These are phyloP conservation scores for Fusarium succisae DNA, from an alignment of 2,329 filamentous ascomycete species.

Conservation along the genomic window DNA sequence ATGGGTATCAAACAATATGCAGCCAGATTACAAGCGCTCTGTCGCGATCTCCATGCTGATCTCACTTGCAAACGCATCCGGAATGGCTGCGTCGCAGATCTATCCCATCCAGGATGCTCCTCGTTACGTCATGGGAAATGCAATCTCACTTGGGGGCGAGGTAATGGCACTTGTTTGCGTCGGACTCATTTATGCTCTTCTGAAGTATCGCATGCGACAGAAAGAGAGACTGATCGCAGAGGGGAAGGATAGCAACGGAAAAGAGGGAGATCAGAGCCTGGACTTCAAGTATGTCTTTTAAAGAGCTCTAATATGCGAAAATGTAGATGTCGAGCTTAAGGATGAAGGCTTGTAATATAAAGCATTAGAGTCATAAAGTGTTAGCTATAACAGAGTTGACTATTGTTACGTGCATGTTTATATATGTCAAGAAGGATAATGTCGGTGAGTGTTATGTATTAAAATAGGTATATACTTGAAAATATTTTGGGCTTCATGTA, in stretches of 20 bases:
- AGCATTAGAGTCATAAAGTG: neutral
- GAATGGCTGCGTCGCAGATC: slow-evolving; percentile 58
- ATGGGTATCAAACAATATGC: slow-evolving; percentile 59
- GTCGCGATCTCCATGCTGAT: slow-evolving; percentile 57
- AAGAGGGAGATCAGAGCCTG: slow-evolving; percentile 22
- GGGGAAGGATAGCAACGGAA: slow-evolving; percentile 34
- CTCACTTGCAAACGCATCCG: slow-evolving; percentile 58
- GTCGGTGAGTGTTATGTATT: neutral
- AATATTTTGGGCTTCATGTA: neutral
- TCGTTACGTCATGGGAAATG: slow-evolving; percentile 45
- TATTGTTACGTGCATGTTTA: neutral
- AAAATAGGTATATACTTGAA: neutral
- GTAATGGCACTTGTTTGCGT: slow-evolving; percentile 40
- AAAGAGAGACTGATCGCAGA: slow-evolving; percentile 39
- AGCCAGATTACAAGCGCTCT: slow-evolving; percentile 58
- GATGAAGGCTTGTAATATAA: accelerated
- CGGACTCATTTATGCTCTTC: slow-evolving; percentile 39
- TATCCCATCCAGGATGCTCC: slow-evolving; percentile 44
- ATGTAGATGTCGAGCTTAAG: accelerated
- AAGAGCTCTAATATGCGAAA: accelerated
- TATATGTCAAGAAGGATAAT: neutral
- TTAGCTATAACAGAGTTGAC: accelerated
- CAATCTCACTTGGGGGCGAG: slow-evolving; percentile 43
- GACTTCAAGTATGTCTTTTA: slow-evolving; percentile 43
- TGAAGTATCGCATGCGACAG: slow-evolving; percentile 42